Evolutionary conservation across 1,284 basidiomycete genomes (phyloP), one percentile per base, ranked within the genome.

Genomic region (Cutaneotrichosporon sp.): DNA sequence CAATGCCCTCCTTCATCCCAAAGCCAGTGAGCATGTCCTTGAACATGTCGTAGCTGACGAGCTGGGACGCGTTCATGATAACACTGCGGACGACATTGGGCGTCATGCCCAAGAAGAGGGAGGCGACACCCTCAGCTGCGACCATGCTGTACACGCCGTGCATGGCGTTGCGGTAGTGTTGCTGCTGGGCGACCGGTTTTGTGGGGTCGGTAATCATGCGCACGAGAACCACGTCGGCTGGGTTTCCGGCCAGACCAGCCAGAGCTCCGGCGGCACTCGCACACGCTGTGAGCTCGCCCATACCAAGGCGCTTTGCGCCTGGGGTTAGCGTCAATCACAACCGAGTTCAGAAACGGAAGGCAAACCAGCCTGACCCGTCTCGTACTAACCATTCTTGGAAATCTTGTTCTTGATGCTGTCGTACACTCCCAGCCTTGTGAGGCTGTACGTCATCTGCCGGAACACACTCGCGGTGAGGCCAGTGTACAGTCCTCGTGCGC

Each of bases 11-110:
- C 3, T 69, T 56, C 63, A 84, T 78, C 58, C 76, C 74, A 26
- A 72, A 72, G 16, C 70, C 61, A n/a, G 82, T 74, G 14, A 85
- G 75, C 42, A 73, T 32, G n/a, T 76, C 76, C 72, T 85, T 85
- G 80, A 84, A 84, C 65, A 80, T 80, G 70, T 85, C 84, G 75
- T 84, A 85, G 26, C 80, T 80, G 18, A 81, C 82, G 31, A 83
- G 76, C 74, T 83, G 82, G 9, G 81, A 80, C 22, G 80, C 74
- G 73, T 85, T 85, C 84, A 85, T 85, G 30, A 85, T 72, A 16
- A 84, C 77, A 1, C 83, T 83, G 59, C 84, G 78, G 57, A 81
- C 82, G 3, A 81, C 80, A 68, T 85, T 85, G 1, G 84, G 83
- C 8, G 75, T 75, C 8, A 84, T 63, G 13, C 84, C 84, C 38